Conservation (phyloP, 495 filamentous ascomycete species). For the Apodospora peruviana region DNA sequence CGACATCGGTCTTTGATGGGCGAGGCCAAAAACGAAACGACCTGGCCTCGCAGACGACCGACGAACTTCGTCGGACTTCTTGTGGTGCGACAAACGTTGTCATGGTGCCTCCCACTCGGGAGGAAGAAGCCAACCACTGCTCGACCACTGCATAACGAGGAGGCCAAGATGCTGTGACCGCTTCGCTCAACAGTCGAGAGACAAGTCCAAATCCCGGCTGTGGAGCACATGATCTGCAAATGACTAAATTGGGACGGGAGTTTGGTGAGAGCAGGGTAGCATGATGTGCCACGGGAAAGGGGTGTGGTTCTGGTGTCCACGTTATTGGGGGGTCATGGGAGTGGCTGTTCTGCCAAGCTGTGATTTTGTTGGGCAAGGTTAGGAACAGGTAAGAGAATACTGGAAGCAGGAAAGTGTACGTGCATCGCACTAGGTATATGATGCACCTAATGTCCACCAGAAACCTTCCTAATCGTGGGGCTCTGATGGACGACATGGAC, state of each 20-base stretch:
- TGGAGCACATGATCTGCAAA: slow-evolving; percentile 19
- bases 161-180: slow-evolving; percentile 2
- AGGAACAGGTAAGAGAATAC: slow-evolving; percentile 2
- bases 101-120: no score
- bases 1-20: neutral
- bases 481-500: no score
- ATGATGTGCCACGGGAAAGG: neutral
- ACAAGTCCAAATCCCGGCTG: neutral
- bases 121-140: no score
- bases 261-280: no score
- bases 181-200: neutral
- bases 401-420: slow-evolving; percentile 7
- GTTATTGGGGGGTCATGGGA: slow-evolving; percentile 9
- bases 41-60: no score
- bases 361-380: slow-evolving; percentile 4
- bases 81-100: neutral
- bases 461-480: no score
- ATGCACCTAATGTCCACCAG: no score
- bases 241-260: neutral
- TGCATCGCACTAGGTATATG: no score
- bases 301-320: slow-evolving; percentile 7
- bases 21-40: no score
- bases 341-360: neutral
- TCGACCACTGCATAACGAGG: neutral
- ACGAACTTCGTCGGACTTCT: neutral